Conservation (phyloP, 1,139 yeast species). For the Geotrichum aggregatum region DNA sequence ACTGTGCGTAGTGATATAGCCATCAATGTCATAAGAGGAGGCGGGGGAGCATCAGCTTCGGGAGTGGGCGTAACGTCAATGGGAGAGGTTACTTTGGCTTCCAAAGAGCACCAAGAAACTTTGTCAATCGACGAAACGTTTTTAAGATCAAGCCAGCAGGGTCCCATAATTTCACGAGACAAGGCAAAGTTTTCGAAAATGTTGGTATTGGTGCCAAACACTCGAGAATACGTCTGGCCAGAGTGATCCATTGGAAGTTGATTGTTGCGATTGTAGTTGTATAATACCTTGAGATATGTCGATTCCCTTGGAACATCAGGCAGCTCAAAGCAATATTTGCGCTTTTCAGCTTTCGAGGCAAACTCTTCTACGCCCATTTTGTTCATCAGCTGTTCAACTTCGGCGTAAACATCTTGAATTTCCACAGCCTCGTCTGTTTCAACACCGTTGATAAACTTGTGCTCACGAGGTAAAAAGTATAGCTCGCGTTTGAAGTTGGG, state of each 20-base stretch:
- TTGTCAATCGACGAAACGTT: constrained; percentile 58
- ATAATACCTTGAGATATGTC: constrained; percentile 71
- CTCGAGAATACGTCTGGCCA: constrained; percentile 73
- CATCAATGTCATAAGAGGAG: constrained; percentile 67
- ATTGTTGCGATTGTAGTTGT: constrained; percentile 50
- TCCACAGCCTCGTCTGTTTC: constrained; percentile 44
- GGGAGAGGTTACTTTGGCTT: constrained; percentile 57
- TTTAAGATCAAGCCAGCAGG: constrained; percentile 84
- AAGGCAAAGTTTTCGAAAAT: constrained; percentile 83
- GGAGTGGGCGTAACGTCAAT: constrained; percentile 47
- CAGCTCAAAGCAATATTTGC: constrained; percentile 85
- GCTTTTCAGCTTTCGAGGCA: constrained; percentile 65
- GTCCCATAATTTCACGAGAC: constrained; percentile 88
- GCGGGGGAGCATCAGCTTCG: constrained; percentile 43
- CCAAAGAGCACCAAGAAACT: constrained; percentile 78
- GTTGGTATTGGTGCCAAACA: constrained; percentile 72
- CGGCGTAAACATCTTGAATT: constrained; percentile 70
- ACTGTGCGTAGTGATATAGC: constrained; percentile 77
- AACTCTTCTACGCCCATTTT: constrained; percentile 59
- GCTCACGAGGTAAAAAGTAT: constrained; percentile 61
- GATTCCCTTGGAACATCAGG: constrained; percentile 74
- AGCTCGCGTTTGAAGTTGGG: constrained; percentile 68
- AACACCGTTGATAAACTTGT: constrained; percentile 38
- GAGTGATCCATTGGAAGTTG: constrained; percentile 60
- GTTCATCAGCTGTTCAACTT: constrained; percentile 58